A percentile compares a stretch with the other conserved stretches of the same genome.
Evolutionary conservation across 1,284 basidiomycete species (phyloP).

Genomic region (Afroboletus lepidellus): DNA sequence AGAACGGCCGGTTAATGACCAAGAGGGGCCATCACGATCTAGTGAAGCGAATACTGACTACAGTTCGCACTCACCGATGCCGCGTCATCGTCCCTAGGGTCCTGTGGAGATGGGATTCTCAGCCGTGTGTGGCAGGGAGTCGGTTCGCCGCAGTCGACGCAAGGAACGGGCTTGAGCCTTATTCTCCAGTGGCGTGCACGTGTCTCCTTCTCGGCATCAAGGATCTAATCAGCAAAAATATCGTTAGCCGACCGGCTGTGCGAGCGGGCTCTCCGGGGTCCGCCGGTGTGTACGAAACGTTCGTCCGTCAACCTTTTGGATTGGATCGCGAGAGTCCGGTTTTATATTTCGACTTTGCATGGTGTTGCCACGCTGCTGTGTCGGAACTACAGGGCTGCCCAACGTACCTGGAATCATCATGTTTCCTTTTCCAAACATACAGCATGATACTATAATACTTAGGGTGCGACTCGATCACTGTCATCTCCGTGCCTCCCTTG

Average conservation of each 20-base stretch:
- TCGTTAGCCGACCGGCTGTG: not conserved
- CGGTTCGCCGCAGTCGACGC: not conserved
- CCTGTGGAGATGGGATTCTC: not conserved
- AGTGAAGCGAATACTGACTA: not conserved
- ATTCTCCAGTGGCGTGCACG: not conserved
- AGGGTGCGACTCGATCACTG: not conserved
- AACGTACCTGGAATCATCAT: slow-evolving; percentile 20
- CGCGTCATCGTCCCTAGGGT: not conserved
- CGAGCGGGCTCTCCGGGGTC: slow-evolving; percentile 14
- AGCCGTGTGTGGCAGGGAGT: not conserved
- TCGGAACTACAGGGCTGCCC: not conserved
- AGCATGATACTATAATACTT: slow-evolving; percentile 17
- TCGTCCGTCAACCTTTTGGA: not conserved
- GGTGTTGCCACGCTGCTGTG: slow-evolving; percentile 18
- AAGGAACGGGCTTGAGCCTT: not conserved
- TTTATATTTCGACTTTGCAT: slow-evolving; percentile 2
- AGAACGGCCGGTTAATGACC: not conserved
- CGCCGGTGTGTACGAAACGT: slow-evolving; percentile 13
- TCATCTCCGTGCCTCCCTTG: slow-evolving; percentile 1
- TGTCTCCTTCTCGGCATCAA: not conserved
- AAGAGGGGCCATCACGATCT: not conserved
- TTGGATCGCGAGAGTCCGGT: slow-evolving; percentile 13
- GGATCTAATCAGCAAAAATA: not conserved
- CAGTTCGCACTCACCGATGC: not conserved
- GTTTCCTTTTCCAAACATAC: slow-evolving; percentile 15